These are phyloP conservation scores for Monilinia aucupariae DNA, from an alignment of 2,329 filamentous ascomycete species.

Conservation along the genomic window DNA sequence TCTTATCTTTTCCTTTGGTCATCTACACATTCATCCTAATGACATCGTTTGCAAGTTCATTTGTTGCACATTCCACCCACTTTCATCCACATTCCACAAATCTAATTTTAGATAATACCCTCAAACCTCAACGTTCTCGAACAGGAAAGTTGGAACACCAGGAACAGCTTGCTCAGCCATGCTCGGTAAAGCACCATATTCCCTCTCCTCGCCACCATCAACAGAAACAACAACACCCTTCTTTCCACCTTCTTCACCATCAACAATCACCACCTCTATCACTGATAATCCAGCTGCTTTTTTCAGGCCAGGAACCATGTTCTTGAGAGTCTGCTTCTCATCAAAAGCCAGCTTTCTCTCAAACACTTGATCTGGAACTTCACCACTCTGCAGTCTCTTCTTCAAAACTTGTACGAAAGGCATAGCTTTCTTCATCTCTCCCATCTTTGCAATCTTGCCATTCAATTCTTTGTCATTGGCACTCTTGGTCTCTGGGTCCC, in stretches of 20 bases:
- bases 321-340: constrained; percentile 66
- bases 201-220: constrained; percentile 55
- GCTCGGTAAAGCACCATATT: constrained; percentile 50
- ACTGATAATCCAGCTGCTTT: constrained; percentile 65
- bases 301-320: constrained; percentile 77
- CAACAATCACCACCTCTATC: constrained; percentile 67
- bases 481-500: constrained; percentile 55
- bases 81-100: background rate
- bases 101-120: background rate
- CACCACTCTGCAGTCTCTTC: constrained; percentile 69
- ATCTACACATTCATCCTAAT: background rate
- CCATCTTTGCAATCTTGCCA: constrained; percentile 72
- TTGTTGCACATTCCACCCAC: background rate
- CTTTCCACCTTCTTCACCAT: constrained; percentile 63
- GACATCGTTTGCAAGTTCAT: background rate
- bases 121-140: constrained; percentile 63
- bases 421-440: constrained; percentile 96
- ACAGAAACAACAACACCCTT: constrained; percentile 47
- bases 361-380: constrained; percentile 63
- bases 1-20: background rate
- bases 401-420: constrained; percentile 88
- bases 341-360: constrained; percentile 83
- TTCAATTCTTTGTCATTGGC: constrained; percentile 78
- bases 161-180: constrained; percentile 72
- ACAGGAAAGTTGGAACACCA: constrained; percentile 74